Evolutionary conservation across 176 grass and related monocot species (phyloP).

Genomic region (Triticum turgidum): DNA sequence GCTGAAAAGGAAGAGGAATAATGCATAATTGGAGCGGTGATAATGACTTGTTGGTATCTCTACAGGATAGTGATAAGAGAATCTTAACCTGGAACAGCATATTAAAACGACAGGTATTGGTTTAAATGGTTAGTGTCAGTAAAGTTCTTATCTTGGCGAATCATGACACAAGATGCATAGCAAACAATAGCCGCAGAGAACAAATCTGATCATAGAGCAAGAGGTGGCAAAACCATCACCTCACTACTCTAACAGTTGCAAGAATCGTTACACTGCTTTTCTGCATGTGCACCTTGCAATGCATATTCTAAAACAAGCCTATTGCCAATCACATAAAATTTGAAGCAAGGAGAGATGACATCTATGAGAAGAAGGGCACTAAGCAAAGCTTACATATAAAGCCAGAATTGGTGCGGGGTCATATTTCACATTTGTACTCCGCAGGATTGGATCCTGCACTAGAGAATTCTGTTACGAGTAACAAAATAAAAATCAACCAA

Average conservation of each 20-base stretch:
- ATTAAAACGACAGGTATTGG: constrained; percentile 53
- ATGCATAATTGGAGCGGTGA: constrained; percentile 49
- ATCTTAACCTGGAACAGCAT: constrained; percentile 56
- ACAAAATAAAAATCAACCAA: constrained; percentile 20
- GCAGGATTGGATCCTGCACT: constrained; percentile 5
- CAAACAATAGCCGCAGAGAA: constrained; percentile 41
- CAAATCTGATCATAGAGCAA: constrained; percentile 33
- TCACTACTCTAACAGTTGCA: constrained; percentile 40
- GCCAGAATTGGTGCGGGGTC: constrained; percentile 17
- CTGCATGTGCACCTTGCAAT: constrained; percentile 26
- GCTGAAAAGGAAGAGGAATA: constrained; percentile 44
- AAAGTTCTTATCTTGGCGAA: constrained; percentile 61
- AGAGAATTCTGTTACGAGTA: constrained; percentile 6
- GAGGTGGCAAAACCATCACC: constrained; percentile 31
- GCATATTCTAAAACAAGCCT: constrained; percentile 16
- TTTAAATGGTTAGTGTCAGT: constrained; percentile 39
- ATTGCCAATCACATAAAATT: constrained; percentile 17
- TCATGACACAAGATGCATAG: constrained; percentile 48
- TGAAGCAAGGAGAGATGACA: constrained; percentile 18
- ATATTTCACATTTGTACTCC: constrained; percentile 28
- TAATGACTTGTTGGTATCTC: constrained; percentile 46
- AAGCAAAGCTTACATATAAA: constrained; percentile 39
- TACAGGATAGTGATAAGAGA: constrained; percentile 48
- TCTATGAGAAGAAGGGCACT: constrained; percentile 13
- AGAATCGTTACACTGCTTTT: constrained; percentile 38